Percentiles rank a stretch among this genome's conserved stretches.
phyloP scores from a whole-genome alignment of 805 yeast genomes.

The Lipomyces starkeyi region DNA sequence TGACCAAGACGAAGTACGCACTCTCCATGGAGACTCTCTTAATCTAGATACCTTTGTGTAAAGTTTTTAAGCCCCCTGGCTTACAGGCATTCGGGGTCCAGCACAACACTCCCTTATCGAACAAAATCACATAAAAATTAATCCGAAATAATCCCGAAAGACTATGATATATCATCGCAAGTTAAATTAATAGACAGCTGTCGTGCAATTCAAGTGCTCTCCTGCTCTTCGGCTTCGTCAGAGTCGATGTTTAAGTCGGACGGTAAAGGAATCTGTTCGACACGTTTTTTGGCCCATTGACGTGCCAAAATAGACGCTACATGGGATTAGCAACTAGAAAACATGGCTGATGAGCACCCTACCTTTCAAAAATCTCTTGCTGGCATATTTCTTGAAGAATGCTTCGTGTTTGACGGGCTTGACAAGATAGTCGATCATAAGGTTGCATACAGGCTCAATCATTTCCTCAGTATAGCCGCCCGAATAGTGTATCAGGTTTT shows the following conservation, averaged over 20 bases:
- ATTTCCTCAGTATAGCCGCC: constrained; percentile 85
- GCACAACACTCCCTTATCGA: background rate
- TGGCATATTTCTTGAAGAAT: constrained; percentile 90
- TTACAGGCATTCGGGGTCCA: background rate
- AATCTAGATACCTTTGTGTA: background rate
- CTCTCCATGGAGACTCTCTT: background rate
- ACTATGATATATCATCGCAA: background rate
- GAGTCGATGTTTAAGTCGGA: constrained; percentile 5
- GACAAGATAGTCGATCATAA: constrained; percentile 69
- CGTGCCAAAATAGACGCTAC: constrained; percentile 47
- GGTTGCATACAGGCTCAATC: constrained; percentile 70
- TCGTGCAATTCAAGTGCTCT: background rate
- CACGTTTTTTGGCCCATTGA: constrained; percentile 45
- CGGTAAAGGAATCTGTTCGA: constrained; percentile 25
- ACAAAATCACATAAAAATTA: background rate
- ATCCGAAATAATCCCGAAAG: background rate
- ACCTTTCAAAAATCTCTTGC: constrained; percentile 80
- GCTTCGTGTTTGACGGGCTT: constrained; percentile 89
- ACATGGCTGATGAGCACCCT: constrained; percentile 10
- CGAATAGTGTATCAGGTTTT: constrained; percentile 85
- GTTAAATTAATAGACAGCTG: background rate
- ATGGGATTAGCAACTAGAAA: constrained; percentile 39
- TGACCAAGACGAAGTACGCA: background rate
- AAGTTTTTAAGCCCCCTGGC: background rate
- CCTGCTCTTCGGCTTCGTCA: constrained; percentile 14